Percentiles rank a stretch among this genome's conserved stretches.
Evolutionary conservation across 2,329 filamentous ascomycete genomes (phyloP).

Genomic region (Ceratocystis harringtonii): DNA sequence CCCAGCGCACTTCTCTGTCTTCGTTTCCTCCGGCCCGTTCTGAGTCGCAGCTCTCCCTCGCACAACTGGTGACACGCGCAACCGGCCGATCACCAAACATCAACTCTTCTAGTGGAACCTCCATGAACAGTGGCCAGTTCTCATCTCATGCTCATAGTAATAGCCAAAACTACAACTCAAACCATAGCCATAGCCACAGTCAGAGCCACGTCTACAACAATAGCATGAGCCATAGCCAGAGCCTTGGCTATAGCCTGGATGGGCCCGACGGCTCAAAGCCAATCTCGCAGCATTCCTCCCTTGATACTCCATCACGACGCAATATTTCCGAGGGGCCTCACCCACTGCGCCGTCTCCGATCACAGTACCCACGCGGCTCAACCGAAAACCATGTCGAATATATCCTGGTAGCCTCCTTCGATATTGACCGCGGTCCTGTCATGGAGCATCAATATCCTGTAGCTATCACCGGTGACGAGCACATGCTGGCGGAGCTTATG

Average conservation of each 20-base stretch:
- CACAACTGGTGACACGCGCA: slow-evolving; percentile 19
- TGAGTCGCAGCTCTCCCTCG: slow-evolving; percentile 40
- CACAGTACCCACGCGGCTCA: slow-evolving; percentile 60
- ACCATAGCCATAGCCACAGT: not conserved
- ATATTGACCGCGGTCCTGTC: slow-evolving; percentile 86
- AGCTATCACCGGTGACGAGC: slow-evolving; percentile 89
- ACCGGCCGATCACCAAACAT: slow-evolving; percentile 32
- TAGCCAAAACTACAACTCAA: not conserved
- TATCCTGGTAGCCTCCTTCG: slow-evolving; percentile 91
- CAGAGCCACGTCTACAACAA: not conserved
- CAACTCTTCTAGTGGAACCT: slow-evolving; percentile 33
- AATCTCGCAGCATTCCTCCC: slow-evolving; percentile 46
- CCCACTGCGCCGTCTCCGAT: slow-evolving; percentile 44
- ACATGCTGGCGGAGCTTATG: slow-evolving; percentile 98
- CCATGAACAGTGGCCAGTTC: slow-evolving; percentile 11
- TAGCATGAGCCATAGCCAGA: slow-evolving; percentile 10
- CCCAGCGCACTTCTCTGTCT: slow-evolving; percentile 42
- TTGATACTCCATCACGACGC: slow-evolving; percentile 32
- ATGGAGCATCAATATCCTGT: slow-evolving; percentile 98
- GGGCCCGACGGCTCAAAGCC: slow-evolving; percentile 33
- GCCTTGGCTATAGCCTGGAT: not conserved
- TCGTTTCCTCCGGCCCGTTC: slow-evolving; percentile 48
- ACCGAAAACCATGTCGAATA: slow-evolving; percentile 95
- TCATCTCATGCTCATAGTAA: slow-evolving; percentile 1
- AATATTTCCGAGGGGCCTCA: slow-evolving; percentile 35